These are phyloP conservation scores for Ophiobolus disseminans DNA, from an alignment of 2,329 filamentous ascomycete genomes.

Conservation along the genomic window DNA sequence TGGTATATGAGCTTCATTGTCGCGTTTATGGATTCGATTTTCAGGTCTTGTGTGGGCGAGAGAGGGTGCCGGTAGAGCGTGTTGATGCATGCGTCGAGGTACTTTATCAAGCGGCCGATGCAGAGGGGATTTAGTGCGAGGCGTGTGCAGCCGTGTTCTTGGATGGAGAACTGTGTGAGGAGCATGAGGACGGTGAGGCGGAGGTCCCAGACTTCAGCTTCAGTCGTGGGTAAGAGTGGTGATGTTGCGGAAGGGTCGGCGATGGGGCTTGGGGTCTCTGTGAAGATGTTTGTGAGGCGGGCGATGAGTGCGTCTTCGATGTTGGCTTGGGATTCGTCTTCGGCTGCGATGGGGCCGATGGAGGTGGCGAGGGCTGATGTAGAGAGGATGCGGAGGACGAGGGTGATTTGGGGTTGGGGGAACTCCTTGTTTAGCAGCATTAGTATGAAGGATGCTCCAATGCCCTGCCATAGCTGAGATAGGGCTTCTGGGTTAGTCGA, in stretches of 20 bases:
- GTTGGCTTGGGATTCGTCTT: conserved; percentile 49
- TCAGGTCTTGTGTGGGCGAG: conserved; percentile 47
- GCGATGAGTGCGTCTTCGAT: conserved; percentile 63
- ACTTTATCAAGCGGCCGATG: conserved; percentile 76
- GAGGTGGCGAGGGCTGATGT: conserved; percentile 69
- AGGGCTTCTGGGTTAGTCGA: conserved; percentile 48
- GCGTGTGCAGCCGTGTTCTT: conserved; percentile 65
- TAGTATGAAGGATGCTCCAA: conserved; percentile 71
- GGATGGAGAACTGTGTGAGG: conserved; percentile 66
- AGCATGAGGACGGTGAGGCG: conserved; percentile 56
- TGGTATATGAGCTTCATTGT: conserved; percentile 68
- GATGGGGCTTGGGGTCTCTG: conserved; percentile 58
- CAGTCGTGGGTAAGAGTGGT: conserved; percentile 13
- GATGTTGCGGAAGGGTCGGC: conserved; percentile 24
- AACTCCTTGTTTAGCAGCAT: conserved; percentile 73
- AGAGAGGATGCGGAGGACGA: conserved; percentile 70
- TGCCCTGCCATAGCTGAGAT: conserved; percentile 68
- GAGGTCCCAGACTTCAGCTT: conserved; percentile 53
- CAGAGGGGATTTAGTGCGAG: conserved; percentile 73
- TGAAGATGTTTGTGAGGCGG: conserved; percentile 67
- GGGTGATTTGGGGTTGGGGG: conserved; percentile 66
- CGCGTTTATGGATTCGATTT: conserved; percentile 63
- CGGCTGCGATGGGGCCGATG: conserved; percentile 69
- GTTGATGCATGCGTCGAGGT: conserved; percentile 75
- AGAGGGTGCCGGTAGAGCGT: conserved; percentile 58